A percentile compares a stretch with the other conserved stretches of the same genome.
phyloP scores from a whole-genome alignment of 176 grass and related monocot genomes.

The Musa troglodytarum region DNA sequence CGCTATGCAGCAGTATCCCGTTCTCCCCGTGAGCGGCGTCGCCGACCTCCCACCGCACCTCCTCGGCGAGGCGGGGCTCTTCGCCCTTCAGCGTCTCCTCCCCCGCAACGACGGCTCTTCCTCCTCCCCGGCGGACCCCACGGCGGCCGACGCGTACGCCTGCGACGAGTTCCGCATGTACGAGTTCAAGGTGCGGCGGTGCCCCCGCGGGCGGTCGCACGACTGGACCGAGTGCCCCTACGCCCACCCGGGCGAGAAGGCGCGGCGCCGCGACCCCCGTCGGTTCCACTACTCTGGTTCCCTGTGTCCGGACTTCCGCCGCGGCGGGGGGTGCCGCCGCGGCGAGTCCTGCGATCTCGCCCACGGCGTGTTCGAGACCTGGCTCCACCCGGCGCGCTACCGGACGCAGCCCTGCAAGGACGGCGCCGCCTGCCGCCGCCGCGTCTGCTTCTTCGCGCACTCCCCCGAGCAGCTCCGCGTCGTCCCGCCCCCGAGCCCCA shows the following conservation, averaged over 20 bases:
- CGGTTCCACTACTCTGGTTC: slow-evolving; percentile 22
- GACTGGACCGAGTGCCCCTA: slow-evolving; percentile 50
- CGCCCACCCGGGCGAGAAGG: slow-evolving; percentile 45
- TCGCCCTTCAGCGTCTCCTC: neutral
- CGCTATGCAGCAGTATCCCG: neutral
- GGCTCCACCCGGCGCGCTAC: slow-evolving; percentile 15
- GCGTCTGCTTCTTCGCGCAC: slow-evolving; percentile 17
- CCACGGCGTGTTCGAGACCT: slow-evolving; percentile 18
- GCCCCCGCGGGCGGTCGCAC: slow-evolving; percentile 22
- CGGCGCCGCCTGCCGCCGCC: slow-evolving; percentile 8
- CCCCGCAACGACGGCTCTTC: neutral
- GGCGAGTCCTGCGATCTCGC: slow-evolving; percentile 5
- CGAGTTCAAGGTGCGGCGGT: slow-evolving; percentile 52
- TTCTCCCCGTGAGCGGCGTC: neutral
- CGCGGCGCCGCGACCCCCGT: slow-evolving; percentile 41
- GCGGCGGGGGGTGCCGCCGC: slow-evolving; percentile 1
- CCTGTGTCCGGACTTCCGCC: slow-evolving; percentile 31
- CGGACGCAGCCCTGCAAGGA: slow-evolving; percentile 17
- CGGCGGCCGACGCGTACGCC: neutral
- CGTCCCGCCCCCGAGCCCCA: neutral
- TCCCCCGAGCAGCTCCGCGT: slow-evolving; percentile 1
- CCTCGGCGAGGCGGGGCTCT: neutral
- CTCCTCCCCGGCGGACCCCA: neutral
- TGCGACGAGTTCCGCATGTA: slow-evolving; percentile 48
- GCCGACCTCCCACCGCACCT: neutral